Base-by-base conservation (phyloP, 768 basidiomycete genomes). In the Trametes meyenii region DNA sequence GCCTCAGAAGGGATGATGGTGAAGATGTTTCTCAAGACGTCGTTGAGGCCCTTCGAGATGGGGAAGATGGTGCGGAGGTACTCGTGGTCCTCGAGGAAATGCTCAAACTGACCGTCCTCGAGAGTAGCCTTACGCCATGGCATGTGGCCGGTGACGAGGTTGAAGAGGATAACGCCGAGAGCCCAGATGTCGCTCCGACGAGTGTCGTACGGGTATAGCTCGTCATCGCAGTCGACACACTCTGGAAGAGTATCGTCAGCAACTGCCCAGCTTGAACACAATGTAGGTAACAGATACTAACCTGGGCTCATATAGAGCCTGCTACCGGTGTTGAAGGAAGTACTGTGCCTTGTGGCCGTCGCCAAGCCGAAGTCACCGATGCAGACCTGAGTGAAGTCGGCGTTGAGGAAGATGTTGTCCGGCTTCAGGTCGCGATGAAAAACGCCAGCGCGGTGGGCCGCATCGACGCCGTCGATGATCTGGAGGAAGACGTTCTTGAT, bases 151-250 rank as follows among this genome's bases (percentile, higher is more conserved):
- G 87, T 87, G 49, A 90, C 85, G 76, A 96, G 83, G 73, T 93
- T 95, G 66, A 89, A 81, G 56, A 96, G 81, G 64, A 96, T 89
- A 63, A 96, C 81, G 19, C 88, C 89, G 23, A 90, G 73, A 8
- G 89, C 80, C 89, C 89, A 90, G 60, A 89, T 80, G 64, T 90
- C 88, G 79, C 83, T 88, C 56, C 82, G 77, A 12, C 79, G 76
- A 52, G 87, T 85, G 33, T 84, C 84, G 75, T 90, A 81, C 62
- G 73, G 68, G 70, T 80, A 68, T 59, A 75, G 74, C 71, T 79
- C 69, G 57, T 78, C 67, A 36, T 81, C 77, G 50, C 76, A 69
- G 17, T 79, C 77, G 50, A 84, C 76, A 66, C 85, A 87, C 72
- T 89, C 88, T 86, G 72, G 21, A 64, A 26, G 7, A 12, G 17